A percentile compares a stretch with the other conserved stretches of the same genome.
phyloP scores from a whole-genome alignment of 805 yeast species.

The Blastobotrys americana region DNA sequence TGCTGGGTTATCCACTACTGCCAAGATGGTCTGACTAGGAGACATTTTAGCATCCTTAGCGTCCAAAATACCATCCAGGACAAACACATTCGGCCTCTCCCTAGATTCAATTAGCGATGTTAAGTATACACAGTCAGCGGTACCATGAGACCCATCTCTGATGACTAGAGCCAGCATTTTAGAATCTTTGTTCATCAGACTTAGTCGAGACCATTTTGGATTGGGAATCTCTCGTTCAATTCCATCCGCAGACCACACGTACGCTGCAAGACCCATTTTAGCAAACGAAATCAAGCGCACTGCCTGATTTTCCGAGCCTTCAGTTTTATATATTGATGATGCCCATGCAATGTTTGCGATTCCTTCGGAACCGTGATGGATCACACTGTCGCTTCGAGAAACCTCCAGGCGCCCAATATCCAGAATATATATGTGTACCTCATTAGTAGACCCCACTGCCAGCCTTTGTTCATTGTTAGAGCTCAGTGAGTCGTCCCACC shows the following conservation, averaged over 20 bases:
- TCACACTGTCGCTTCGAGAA: slow-evolving; percentile 4
- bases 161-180: background rate
- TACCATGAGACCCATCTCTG: background rate
- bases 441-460: slow-evolving; percentile 14
- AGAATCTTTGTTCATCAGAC: background rate
- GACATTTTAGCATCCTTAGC: slow-evolving; percentile 18
- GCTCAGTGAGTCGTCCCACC: slow-evolving; percentile 16
- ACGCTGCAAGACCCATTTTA: slow-evolving; percentile 4
- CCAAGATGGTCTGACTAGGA: slow-evolving; percentile 15
- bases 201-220: slow-evolving; percentile 10
- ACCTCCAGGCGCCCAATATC: slow-evolving; percentile 3
- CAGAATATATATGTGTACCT: slow-evolving; percentile 13
- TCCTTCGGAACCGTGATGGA: slow-evolving; percentile 12
- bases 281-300: slow-evolving; percentile 15
- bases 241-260: slow-evolving; percentile 20
- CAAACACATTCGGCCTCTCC: background rate
- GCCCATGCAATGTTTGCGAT: slow-evolving; percentile 15
- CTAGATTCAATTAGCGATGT: background rate
- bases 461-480: slow-evolving; percentile 15
- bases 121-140: background rate
- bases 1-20: slow-evolving; percentile 15
- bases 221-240: slow-evolving; percentile 11
- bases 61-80: slow-evolving; percentile 13
- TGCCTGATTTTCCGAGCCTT: slow-evolving; percentile 7
- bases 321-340: slow-evolving; percentile 6